Evolutionary conservation across 1,284 basidiomycete species (phyloP), one percentile per base, ranked within the genome.

Genomic region (Coniferiporia weirii): DNA sequence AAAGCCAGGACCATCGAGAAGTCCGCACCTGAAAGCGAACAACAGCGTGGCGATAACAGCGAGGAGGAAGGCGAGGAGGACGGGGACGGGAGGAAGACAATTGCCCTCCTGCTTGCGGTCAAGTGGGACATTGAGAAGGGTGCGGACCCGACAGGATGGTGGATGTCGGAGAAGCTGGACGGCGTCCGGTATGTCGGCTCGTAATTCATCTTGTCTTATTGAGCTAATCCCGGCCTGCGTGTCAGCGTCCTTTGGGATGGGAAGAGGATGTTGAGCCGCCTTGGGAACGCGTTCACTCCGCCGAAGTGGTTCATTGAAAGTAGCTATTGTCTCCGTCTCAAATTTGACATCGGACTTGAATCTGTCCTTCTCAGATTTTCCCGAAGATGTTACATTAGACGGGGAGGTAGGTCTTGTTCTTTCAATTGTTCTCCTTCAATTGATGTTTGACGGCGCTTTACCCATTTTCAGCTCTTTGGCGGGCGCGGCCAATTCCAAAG

Each of bases 81-180:
- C 8, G 69, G 67, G 0, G 70, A 70, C 0, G 70, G 49, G 3
- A 60, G 64, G 17, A 73, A 75, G 53, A 61, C 59, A 5, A 67
- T 74, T 4, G 73, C 75, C n/a, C 65, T 86, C 3, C 69, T 87
- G 51, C 72, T 87, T 0, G 85, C 84, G 1, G 78, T 79, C 60
- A 82, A 82, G 59, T 86, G 83, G 80, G 81, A 81, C 58, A 59
- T 83, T 6, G 78, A 81, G 12, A 77, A 67, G 9, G 81, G 80
- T 0, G 71, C 74, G 47, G 83, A 86, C 64, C 84, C 83, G 0
- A 78, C 77, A 9, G 82, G 81, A 0, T 86, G 81, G 81, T 86
- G 83, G 83, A 77, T 86, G 32, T 84, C 82, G 20, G 85, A 88
- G 66, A 87, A 84, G 65, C 68, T 84, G 56, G 81, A 83, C 66